Evolutionary conservation across 805 yeast species (phyloP).

Genomic region (Blastobotrys americana): DNA sequence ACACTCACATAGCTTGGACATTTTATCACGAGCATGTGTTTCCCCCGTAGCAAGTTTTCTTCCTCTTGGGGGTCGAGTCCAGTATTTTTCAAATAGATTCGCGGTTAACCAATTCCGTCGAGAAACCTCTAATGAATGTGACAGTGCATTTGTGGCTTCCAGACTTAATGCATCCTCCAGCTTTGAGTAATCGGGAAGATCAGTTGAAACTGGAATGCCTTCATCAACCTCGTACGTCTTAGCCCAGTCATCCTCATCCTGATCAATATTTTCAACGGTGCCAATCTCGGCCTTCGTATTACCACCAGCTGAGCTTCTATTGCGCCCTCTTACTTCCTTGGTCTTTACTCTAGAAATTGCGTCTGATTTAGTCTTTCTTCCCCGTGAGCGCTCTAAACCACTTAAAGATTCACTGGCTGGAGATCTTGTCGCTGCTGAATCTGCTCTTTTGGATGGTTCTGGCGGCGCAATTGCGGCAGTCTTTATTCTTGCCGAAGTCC

Average conservation of each 20-base stretch:
- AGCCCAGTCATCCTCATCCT: neutral
- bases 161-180: slow-evolving; percentile 60
- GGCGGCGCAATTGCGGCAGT: neutral
- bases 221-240: slow-evolving; percentile 65
- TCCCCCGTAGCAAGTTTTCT: slow-evolving; percentile 41
- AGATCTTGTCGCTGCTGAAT: no score
- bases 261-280: no score
- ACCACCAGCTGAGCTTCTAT: no score
- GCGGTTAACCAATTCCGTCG: slow-evolving; percentile 60
- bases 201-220: slow-evolving; percentile 59
- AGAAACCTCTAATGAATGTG: slow-evolving; percentile 56
- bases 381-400: no score
- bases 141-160: slow-evolving; percentile 52
- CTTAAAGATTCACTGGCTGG: no score
- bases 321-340: no score
- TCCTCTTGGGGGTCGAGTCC: slow-evolving; percentile 65
- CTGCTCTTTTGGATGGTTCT: no score
- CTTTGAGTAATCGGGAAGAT: slow-evolving; percentile 55
- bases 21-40: slow-evolving; percentile 67
- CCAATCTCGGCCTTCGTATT: no score
- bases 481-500: neutral
- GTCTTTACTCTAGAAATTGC: no score
- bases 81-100: slow-evolving; percentile 66
- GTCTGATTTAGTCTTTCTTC: no score
- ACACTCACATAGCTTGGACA: slow-evolving; percentile 83